Evolutionary conservation across 345 rosid species (phyloP), one percentile per base, ranked within the genome.

Genomic region (Odontarrhena argentea): DNA sequence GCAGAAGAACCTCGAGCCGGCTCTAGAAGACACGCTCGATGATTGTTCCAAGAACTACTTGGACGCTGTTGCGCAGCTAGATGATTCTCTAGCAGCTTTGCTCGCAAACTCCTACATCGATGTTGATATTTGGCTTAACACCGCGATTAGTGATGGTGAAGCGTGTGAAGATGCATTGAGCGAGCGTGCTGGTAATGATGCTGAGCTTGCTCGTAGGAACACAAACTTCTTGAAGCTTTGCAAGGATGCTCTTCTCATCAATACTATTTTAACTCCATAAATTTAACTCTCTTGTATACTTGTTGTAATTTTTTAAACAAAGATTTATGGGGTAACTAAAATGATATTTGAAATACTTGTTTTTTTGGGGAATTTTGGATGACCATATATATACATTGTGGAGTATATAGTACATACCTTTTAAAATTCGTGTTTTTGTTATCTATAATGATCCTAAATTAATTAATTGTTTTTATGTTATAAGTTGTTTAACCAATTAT

Each of bases 41-140:
- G 92, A 92, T 60, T 92, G 96, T 54, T 53, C 67, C 2, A 86
- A 87, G 5, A 55, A 44, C 3, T 87, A 85, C 75, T 11, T 68
- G 3, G 91, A 87, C 34, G 89, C 87, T 0, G 76, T 75, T 10
- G 69, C 79, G 25, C 97, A 86, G 59, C 85, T 90, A 0, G 92
- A 86, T 4, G 81, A 82, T 60, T 77, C 87, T 13, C 34, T 84
- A 1, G 85, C 87, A 0, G 86, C 86, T 30, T 53, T 87, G 71
- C 51, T 79, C 15, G 73, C 76, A 0, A 73, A 76, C 32, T 78
- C 73, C 9, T 74, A 10, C 24, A 35, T 36, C 0, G 87, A 88
- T 32, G 81, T 80, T 4, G 58, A 41, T 8, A 42, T 49, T 10
- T 85, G 82, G 88, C 72, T 90, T 12, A 40, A 61, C 1, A 78